Evolutionary conservation across 2,329 filamentous ascomycete genomes (phyloP).

Genomic region (Exophiala calicioides): DNA sequence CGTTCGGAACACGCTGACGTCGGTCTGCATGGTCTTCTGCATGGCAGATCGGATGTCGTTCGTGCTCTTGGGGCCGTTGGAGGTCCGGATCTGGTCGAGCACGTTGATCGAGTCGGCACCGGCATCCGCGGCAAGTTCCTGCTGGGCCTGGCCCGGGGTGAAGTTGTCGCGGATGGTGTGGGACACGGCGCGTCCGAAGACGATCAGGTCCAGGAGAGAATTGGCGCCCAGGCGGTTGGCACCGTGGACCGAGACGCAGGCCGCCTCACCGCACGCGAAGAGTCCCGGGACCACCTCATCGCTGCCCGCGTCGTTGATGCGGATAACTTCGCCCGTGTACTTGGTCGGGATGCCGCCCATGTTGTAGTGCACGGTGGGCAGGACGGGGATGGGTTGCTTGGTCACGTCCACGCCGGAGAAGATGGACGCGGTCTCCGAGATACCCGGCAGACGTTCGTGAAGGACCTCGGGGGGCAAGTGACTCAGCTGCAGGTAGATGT

Average conservation of each 20-base stretch:
- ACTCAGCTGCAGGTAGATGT: conserved; percentile 97
- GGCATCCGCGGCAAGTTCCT: conserved; percentile 78
- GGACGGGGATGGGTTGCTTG: conserved; percentile 94
- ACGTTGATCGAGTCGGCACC: conserved; percentile 68
- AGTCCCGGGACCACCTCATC: conserved; percentile 94
- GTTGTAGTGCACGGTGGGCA: conserved; percentile 98
- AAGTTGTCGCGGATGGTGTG: conserved; percentile 97
- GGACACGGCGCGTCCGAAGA: conserved; percentile 95
- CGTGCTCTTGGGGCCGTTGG: conserved; percentile 75
- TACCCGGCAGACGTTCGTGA: conserved; percentile 94
- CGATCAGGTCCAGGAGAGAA: conserved; percentile 94
- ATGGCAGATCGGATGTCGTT: conserved; percentile 79
- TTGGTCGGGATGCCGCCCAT: conserved; percentile 99
- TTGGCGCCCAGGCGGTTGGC: conserved; percentile 98
- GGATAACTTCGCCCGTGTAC: conserved; percentile 95
- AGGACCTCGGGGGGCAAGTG: conserved; percentile 90
- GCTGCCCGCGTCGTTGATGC: conserved; percentile 78
- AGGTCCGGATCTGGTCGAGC: conserved; percentile 76
- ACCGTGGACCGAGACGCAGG: conserved; percentile 96
- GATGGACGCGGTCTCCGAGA: conserved; percentile 96
- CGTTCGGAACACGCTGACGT: conserved; percentile 92
- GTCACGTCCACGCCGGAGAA: conserved; percentile 96
- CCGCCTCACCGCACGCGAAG: conserved; percentile 95
- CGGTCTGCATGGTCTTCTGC: conserved; percentile 94
- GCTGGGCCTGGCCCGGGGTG: conserved; percentile 76